phyloP scores from a whole-genome alignment of 1,284 basidiomycete genomes.

The Marasmius sp. region DNA sequence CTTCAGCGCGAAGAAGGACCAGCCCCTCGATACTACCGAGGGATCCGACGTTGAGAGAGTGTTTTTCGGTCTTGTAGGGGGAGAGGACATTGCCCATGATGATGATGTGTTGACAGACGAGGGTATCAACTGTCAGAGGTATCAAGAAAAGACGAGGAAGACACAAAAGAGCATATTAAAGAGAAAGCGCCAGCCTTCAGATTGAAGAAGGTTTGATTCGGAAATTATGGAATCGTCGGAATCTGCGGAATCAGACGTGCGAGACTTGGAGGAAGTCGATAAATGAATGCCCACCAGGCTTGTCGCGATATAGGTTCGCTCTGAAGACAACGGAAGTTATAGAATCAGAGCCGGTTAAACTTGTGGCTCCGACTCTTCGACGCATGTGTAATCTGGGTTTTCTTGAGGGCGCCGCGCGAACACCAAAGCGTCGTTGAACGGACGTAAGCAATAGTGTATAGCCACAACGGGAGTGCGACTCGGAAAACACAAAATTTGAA shows the following conservation, averaged over 20 bases:
- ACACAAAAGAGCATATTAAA: not conserved
- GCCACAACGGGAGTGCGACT: too few relatives aligned
- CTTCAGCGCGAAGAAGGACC: constrained; percentile 9
- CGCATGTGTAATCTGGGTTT: too few relatives aligned
- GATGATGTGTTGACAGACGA: not conserved
- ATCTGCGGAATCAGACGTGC: not conserved
- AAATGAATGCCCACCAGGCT: too few relatives aligned
- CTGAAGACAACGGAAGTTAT: too few relatives aligned
- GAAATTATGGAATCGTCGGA: not conserved
- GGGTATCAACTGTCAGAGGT: not conserved
- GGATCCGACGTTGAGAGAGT: constrained; percentile 5
- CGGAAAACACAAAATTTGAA: too few relatives aligned
- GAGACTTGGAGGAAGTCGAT: not conserved
- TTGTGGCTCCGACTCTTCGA: too few relatives aligned
- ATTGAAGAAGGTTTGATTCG: not conserved
- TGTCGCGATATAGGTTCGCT: too few relatives aligned
- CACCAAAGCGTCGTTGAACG: too few relatives aligned
- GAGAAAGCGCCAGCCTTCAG: not conserved
- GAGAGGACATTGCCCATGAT: constrained; percentile 13
- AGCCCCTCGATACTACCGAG: constrained; percentile 12
- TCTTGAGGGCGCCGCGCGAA: too few relatives aligned
- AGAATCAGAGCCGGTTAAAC: too few relatives aligned
- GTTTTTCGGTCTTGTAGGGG: constrained; percentile 8
- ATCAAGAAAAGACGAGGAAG: not conserved
- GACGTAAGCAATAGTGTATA: too few relatives aligned